Evolutionary conservation across 169 alveolate species (phyloP).

Genomic region (Plasmodium knowlesi): DNA sequence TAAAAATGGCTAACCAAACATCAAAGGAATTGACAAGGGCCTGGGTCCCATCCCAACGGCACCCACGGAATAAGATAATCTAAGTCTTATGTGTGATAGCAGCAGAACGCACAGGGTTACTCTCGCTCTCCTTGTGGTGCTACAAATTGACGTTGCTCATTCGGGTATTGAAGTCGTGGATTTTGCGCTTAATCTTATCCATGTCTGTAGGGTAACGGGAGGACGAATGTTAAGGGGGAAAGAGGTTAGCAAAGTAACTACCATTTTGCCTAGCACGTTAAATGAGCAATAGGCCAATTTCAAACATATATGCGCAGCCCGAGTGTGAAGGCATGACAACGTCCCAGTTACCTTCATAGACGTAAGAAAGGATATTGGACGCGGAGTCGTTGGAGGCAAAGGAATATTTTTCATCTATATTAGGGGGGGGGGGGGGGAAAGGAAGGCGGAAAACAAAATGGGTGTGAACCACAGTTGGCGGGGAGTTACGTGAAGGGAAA

Average conservation of each 20-base stretch:
- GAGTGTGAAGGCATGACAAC: not conserved
- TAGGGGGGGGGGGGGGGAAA: not conserved
- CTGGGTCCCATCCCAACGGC: not conserved
- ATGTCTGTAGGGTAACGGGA: conserved; percentile 7
- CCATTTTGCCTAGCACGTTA: not conserved
- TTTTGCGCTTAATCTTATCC: conserved; percentile 64
- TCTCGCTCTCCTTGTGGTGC: not conserved
- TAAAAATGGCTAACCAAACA: not conserved
- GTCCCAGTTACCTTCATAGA: conserved; percentile 48
- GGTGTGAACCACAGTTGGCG: not conserved
- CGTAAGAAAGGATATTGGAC: conserved; percentile 39
- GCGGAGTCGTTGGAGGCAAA: conserved; percentile 19
- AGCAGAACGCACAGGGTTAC: not conserved
- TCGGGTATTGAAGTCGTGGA: conserved; percentile 30
- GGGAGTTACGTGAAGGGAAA: not conserved
- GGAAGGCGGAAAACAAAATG: not conserved
- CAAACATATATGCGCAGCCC: not conserved
- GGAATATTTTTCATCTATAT: conserved; percentile 31
- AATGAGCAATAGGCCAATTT: not conserved
- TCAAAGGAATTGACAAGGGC: not conserved
- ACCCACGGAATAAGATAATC: not conserved
- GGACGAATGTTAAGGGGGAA: not conserved
- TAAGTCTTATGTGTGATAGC: not conserved
- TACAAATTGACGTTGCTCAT: conserved; percentile 27
- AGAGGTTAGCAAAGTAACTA: not conserved